These are phyloP conservation scores for Przewalskia tangutica DNA, from an alignment of 257 asterid genomes.

Conservation along the genomic window DNA sequence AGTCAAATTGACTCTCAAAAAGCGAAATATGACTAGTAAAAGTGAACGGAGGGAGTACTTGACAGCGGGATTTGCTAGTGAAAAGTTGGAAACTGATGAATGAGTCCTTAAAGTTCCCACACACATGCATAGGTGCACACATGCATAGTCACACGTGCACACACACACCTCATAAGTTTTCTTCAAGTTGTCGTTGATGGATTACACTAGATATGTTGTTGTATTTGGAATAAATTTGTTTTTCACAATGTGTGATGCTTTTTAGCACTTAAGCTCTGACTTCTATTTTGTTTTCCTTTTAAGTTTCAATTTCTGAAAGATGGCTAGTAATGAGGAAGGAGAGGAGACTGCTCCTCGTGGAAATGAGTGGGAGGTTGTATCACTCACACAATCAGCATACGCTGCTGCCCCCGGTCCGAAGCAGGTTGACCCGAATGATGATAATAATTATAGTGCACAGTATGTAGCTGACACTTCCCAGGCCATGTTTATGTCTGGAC, in stretches of 20 bases:
- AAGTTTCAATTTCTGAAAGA: conserved; percentile 10
- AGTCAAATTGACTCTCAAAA: too few relatives aligned
- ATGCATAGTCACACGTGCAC: too few relatives aligned
- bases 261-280: not conserved
- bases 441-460: conserved; percentile 21
- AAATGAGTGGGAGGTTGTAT: conserved; percentile 87
- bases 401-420: conserved; percentile 63
- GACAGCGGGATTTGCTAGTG: not conserved
- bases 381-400: conserved; percentile 73
- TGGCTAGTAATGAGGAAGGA: conserved; percentile 49
- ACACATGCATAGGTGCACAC: not conserved
- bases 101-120: not conserved
- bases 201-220: not conserved
- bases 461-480: conserved; percentile 42
- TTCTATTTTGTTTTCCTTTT: conserved; percentile 5
- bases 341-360: conserved; percentile 51
- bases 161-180: too few relatives aligned
- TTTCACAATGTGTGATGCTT: not conserved
- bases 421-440: conserved; percentile 23
- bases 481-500: conserved; percentile 67
- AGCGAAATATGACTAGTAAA: too few relatives aligned
- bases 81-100: not conserved
- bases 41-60: too few relatives aligned
- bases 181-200: not conserved
- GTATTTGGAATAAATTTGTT: not conserved